These are phyloP conservation scores for Cicer yamashitae DNA, from an alignment of 306 rosid genomes.

Conservation along the genomic window DNA sequence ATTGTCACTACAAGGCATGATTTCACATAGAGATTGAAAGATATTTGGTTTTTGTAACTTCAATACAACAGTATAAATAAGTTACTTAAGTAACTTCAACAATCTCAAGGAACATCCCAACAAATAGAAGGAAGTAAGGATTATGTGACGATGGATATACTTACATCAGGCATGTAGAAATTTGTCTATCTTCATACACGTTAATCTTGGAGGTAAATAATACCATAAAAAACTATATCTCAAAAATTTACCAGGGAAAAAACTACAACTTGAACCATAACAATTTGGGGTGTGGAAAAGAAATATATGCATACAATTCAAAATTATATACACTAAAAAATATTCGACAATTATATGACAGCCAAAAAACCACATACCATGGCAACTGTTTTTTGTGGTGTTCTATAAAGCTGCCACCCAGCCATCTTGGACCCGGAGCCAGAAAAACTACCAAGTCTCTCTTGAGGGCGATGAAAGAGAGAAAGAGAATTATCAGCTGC, in stretches of 20 bases:
- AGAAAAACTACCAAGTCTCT: slow-evolving; percentile 89
- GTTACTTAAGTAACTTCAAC: not conserved
- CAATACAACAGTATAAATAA: not conserved
- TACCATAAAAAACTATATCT: slow-evolving; percentile 6
- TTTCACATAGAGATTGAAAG: slow-evolving; percentile 28
- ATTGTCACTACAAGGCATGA: slow-evolving; percentile 8
- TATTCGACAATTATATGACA: not conserved
- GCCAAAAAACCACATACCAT: slow-evolving; percentile 62
- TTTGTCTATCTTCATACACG: slow-evolving; percentile 7
- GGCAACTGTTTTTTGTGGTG: slow-evolving; percentile 89
- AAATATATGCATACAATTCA: not conserved
- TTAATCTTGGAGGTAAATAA: slow-evolving; percentile 31
- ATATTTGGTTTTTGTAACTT: slow-evolving; percentile 29
- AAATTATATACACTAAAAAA: slow-evolving; percentile 11
- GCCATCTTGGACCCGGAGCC: slow-evolving; percentile 80
- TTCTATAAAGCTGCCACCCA: slow-evolving; percentile 97
- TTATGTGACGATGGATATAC: slow-evolving; percentile 15
- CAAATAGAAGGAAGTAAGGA: slow-evolving; percentile 6
- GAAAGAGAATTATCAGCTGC: slow-evolving; percentile 98
- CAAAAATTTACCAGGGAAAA: slow-evolving; percentile 9
- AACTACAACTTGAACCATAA: slow-evolving; percentile 14
- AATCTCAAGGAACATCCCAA: slow-evolving; percentile 1
- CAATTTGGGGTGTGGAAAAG: slow-evolving; percentile 19
- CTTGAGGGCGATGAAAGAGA: slow-evolving; percentile 97
- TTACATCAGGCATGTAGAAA: slow-evolving; percentile 14